Evolutionary conservation across 768 basidiomycete species (phyloP).

Genomic region (Lanmaoa pseudosensibilis): DNA sequence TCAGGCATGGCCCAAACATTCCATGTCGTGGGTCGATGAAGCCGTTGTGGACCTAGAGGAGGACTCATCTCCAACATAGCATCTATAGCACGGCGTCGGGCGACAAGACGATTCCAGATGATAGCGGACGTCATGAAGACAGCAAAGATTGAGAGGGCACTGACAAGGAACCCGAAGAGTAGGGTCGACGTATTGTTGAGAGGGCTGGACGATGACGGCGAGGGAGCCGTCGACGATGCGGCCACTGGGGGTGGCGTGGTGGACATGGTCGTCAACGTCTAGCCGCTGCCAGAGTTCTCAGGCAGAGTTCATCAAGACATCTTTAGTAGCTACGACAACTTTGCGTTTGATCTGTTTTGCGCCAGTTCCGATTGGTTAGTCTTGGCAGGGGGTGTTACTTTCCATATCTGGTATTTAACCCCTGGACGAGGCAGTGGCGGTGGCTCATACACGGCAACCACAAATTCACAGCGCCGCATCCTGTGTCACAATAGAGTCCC

Average conservation of each 20-base stretch:
- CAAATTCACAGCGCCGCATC: not conserved
- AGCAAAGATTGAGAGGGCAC: conserved; percentile 31
- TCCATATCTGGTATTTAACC: conserved; percentile 4
- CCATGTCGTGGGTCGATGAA: conserved; percentile 25
- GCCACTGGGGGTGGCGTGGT: conserved; percentile 8
- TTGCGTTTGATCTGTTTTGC: not conserved
- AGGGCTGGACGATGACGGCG: conserved; percentile 1
- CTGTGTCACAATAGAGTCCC: not conserved
- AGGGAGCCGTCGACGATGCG: not conserved
- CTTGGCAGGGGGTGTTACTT: conserved; percentile 2
- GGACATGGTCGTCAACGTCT: conserved; percentile 23
- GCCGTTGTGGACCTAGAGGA: not conserved
- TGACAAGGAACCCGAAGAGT: conserved; percentile 34
- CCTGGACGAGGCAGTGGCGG: not conserved
- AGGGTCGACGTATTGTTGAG: conserved; percentile 23
- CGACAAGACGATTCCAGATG: conserved; percentile 35
- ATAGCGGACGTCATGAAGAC: conserved; percentile 33
- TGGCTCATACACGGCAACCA: not conserved
- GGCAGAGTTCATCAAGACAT: conserved; percentile 1
- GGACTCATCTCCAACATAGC: conserved; percentile 10
- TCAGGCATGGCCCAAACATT: conserved; percentile 18
- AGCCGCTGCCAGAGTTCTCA: conserved; percentile 16
- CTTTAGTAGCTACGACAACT: not conserved
- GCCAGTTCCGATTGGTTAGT: conserved; percentile 18
- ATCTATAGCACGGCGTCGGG: conserved; percentile 30